These are phyloP conservation scores for Apiosordaria backusii DNA, from an alignment of 495 filamentous ascomycete species.

Conservation along the genomic window DNA sequence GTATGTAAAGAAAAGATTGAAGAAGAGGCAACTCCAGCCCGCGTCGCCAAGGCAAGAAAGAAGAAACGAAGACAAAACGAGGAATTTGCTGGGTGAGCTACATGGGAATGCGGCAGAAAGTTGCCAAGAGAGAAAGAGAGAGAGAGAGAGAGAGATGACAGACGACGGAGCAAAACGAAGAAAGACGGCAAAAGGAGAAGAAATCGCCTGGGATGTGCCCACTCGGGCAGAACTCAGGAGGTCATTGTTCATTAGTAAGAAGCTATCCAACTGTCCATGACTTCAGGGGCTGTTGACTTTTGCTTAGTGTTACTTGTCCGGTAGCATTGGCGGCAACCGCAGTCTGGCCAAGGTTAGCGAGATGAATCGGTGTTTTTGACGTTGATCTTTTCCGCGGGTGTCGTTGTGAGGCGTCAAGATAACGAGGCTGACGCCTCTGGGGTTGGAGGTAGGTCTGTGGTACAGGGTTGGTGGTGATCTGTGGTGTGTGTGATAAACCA, in stretches of 20 bases:
- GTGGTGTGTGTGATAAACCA: too few species aligned
- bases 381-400: background rate
- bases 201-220: background rate
- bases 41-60: background rate
- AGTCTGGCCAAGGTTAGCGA: background rate
- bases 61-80: background rate
- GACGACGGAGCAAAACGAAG: background rate
- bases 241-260: background rate
- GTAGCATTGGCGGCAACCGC: background rate
- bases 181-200: background rate
- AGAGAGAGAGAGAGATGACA: background rate
- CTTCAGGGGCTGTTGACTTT: background rate
- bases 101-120: background rate
- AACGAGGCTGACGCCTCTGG: too few species aligned
- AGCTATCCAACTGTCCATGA: background rate
- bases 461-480: background rate
- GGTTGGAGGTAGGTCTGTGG: background rate
- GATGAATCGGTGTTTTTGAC: background rate
- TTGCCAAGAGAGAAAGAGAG: background rate
- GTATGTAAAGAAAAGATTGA: conserved; percentile 1
- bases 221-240: background rate
- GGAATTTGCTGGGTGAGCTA: too few species aligned
- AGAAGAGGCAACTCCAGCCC: background rate
- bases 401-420: too few species aligned
- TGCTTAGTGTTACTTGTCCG: background rate